Evolutionary conservation across 176 grass and related monocot species (phyloP), one percentile per base, ranked within the genome.

Genomic region (Zea luxurians): DNA sequence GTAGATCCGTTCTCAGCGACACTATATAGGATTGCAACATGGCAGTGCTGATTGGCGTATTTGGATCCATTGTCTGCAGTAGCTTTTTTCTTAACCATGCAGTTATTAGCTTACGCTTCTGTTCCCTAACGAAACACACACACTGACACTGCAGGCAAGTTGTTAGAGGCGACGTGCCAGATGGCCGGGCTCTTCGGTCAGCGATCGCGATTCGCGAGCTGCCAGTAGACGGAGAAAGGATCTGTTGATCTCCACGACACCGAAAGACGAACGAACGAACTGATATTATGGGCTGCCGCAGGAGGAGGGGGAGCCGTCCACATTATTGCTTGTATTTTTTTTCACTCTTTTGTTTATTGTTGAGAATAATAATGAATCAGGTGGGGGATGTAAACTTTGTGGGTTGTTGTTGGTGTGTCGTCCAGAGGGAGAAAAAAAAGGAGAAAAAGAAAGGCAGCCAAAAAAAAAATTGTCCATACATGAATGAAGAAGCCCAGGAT

Each of bases 141-240:
- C 27, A 27, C 27, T 0, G 0, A 27, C 27, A 8, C 61, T 83
- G 68, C 87, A 93, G 94, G 94, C 20, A 97, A 90, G 68, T 76
- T 97, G 82, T 65, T 97, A 63, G 91, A 93, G 79, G 62, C 83
- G 4, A 77, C 84, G 38, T 97, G 94, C 87, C 62, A 61, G 41
- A 77, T 97, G 64, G 78, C 87, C 12, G 89, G 85, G 21, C 4
- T 68, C 80, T 74, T 93, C 1, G 91, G 94, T 84, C 92, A 82
- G 80, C 86, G 82, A 67, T 88, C 68, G 72, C 84, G 82, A 60
- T 90, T 93, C 45, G 5, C 46, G 41, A 88, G 82, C 64, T 97
- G 94, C 91, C 87, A 93, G 64, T 93, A 93, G 78, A 64, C 44
- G 34, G 68, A 20, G 3, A 70, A 54, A 55, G 53, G 44, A 64